These are phyloP conservation scores for Filosporella fistucella DNA, from an alignment of 495 filamentous ascomycete species.

Conservation along the genomic window DNA sequence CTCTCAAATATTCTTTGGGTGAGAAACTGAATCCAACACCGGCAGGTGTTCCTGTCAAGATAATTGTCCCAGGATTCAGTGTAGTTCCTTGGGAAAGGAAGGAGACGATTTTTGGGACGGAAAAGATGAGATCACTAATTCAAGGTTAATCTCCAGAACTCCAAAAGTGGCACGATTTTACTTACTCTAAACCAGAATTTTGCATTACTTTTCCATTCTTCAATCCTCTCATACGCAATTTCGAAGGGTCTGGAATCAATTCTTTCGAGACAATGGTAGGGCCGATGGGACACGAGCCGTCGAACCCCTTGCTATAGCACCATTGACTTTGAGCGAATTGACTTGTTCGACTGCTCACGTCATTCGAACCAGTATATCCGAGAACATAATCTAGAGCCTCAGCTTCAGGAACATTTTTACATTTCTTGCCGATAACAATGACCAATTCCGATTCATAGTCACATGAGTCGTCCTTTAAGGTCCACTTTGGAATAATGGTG, in stretches of 20 bases:
- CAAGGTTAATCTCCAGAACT: conserved; percentile 3
- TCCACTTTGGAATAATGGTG: conserved; percentile 40
- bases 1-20: conserved; percentile 36
- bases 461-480: conserved; percentile 29
- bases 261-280: conserved; percentile 50
- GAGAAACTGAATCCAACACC: conserved; percentile 38
- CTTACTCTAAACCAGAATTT: conserved; percentile 44
- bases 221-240: conserved; percentile 33
- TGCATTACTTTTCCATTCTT: conserved; percentile 46
- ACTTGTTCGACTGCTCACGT: conserved; percentile 35
- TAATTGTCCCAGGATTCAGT: conserved; percentile 36
- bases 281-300: conserved; percentile 42
- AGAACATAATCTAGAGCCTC: conserved; percentile 41
- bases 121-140: conserved; percentile 41
- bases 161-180: background rate
- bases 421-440: conserved; percentile 40
- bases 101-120: conserved; percentile 37
- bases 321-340: conserved; percentile 44
- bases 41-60: conserved; percentile 45
- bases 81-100: conserved; percentile 47
- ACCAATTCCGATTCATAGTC: conserved; percentile 42
- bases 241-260: conserved; percentile 39
- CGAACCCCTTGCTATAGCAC: conserved; percentile 45
- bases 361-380: conserved; percentile 42
- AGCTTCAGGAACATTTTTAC: conserved; percentile 40